Percentiles rank a stretch among this genome's conserved stretches.
Conservation (phyloP, 768 basidiomycete species). For the Exidia glandulosa region DNA sequence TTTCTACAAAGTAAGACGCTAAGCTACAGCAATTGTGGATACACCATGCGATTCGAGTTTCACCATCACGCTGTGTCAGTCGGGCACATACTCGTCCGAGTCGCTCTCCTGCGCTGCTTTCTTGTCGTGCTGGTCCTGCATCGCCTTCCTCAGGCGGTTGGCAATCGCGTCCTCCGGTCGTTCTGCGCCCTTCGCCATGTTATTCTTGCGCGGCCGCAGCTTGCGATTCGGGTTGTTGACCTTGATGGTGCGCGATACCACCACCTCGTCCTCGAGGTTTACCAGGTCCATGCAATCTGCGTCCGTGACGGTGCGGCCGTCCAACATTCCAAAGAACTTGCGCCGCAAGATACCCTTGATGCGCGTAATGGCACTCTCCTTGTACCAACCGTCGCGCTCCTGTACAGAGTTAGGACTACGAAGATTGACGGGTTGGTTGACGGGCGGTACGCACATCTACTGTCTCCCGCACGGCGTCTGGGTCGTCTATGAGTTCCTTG, state of each 20-base stretch:
- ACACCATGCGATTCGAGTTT: no score
- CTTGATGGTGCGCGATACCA: constrained; percentile 23
- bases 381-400: constrained; percentile 90
- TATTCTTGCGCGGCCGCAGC: constrained; percentile 61
- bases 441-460: constrained; percentile 55
- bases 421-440: neutral
- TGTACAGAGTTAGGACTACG: constrained; percentile 15
- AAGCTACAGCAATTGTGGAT: no score
- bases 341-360: constrained; percentile 78
- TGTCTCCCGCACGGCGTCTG: constrained; percentile 51
- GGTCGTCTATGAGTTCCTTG: constrained; percentile 66
- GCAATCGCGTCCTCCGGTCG: constrained; percentile 59
- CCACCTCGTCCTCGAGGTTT: constrained; percentile 26
- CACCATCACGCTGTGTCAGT: neutral
- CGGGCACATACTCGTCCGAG: neutral
- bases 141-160: neutral
- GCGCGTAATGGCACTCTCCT: constrained; percentile 58
- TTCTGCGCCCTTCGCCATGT: constrained; percentile 80
- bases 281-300: constrained; percentile 64
- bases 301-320: constrained; percentile 60
- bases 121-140: no score
- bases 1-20: no score
- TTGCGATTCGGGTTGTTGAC: neutral
- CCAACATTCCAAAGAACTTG: constrained; percentile 71
- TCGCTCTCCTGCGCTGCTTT: neutral